phyloP scores from a whole-genome alignment of 1,284 basidiomycete genomes.

The Trametes sp. region DNA sequence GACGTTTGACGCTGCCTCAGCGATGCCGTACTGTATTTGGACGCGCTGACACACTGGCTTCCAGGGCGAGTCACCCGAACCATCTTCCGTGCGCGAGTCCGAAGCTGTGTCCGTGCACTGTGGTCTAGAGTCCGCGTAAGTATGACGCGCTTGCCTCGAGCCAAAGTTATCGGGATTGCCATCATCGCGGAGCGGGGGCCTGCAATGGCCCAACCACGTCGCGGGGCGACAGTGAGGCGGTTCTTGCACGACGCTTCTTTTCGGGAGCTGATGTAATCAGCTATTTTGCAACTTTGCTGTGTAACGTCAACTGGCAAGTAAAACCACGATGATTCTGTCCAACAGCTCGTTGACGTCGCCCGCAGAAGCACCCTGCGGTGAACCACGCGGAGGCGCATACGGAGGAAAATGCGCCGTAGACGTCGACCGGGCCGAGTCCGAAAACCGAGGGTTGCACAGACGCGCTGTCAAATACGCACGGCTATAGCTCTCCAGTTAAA shows the following conservation, averaged over 20 bases:
- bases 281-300: slow-evolving; percentile 6
- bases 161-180: slow-evolving; percentile 4
- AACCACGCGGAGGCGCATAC: slow-evolving; percentile 9
- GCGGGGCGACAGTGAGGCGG: slow-evolving; percentile 23
- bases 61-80: slow-evolving; percentile 14
- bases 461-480: slow-evolving; percentile 10
- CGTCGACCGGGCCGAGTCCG: slow-evolving; percentile 4
- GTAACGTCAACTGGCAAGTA: background rate
- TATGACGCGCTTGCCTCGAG: too few relatives aligned
- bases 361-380: background rate
- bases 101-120: slow-evolving; percentile 19
- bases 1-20: slow-evolving; percentile 16
- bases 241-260: slow-evolving; percentile 11
- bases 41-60: slow-evolving; percentile 14
- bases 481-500: background rate
- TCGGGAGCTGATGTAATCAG: slow-evolving; percentile 17
- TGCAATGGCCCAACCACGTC: slow-evolving; percentile 13
- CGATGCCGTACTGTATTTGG: slow-evolving; percentile 12
- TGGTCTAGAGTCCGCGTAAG: slow-evolving; percentile 11
- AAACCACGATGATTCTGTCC: background rate
- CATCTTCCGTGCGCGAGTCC: slow-evolving; percentile 23
- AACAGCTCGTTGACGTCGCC: background rate
- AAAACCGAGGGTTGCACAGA: background rate
- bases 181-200: background rate
- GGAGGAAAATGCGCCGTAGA: slow-evolving; percentile 21